Evolutionary conservation across 2,329 filamentous ascomycete species (phyloP).

Genomic region (Hypoxylon sp.): DNA sequence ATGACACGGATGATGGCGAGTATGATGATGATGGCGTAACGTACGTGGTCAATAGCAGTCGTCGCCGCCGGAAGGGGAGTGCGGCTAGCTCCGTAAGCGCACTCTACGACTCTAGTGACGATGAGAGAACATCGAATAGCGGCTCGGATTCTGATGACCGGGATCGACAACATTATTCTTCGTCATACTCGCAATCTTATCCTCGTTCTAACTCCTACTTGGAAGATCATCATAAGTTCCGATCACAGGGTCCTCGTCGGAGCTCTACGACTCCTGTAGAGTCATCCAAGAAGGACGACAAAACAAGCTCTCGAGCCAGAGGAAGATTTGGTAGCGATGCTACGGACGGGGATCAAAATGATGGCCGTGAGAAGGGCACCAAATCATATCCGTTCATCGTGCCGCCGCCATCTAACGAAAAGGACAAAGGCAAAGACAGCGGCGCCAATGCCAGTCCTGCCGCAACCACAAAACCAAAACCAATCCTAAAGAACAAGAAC

Average conservation of each 20-base stretch:
- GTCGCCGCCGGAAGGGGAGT: conserved; percentile 46
- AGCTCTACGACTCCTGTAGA: conserved; percentile 27
- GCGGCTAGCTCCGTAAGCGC: conserved; percentile 47
- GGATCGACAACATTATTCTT: conserved; percentile 21
- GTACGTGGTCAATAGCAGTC: conserved; percentile 44
- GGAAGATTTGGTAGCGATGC: conserved; percentile 14
- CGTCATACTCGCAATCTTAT: conserved; percentile 46
- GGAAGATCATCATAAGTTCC: conserved; percentile 37
- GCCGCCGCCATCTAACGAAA: conserved; percentile 50
- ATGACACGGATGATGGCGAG: conserved; percentile 27
- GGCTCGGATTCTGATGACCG: conserved; percentile 26
- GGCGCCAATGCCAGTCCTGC: conserved; percentile 53
- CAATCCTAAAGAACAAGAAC: conserved; percentile 74
- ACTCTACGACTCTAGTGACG: conserved; percentile 52
- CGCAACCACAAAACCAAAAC: conserved; percentile 64
- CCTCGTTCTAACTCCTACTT: conserved; percentile 37
- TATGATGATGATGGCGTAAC: conserved; percentile 40
- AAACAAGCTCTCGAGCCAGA: conserved; percentile 6
- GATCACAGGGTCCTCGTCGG: conserved; percentile 38
- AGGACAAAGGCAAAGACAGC: conserved; percentile 44
- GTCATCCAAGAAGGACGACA: conserved; percentile 38
- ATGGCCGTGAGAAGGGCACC: conserved; percentile 51
- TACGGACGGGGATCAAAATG: conserved; percentile 21
- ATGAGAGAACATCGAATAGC: conserved; percentile 34
- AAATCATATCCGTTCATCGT: conserved; percentile 61